phyloP scores from a whole-genome alignment of 192 early-diverging fungal species.

The Coemansia sp. region DNA sequence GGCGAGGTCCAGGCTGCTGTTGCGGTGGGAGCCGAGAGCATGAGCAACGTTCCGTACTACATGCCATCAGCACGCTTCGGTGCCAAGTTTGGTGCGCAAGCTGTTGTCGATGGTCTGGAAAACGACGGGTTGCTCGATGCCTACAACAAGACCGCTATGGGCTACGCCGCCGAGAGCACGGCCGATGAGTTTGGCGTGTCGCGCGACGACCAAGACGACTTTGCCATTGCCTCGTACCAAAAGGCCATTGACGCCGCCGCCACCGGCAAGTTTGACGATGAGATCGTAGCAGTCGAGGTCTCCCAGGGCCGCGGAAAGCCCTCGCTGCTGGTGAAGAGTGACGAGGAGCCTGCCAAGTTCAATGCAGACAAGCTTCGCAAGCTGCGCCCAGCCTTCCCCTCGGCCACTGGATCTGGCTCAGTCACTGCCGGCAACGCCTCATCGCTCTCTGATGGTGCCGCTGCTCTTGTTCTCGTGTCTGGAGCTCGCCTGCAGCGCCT shows the following conservation, averaged over 20 bases:
- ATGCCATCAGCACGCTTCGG: conserved; percentile 77
- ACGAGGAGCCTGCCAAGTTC: conserved; percentile 71
- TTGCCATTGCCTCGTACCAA: conserved; percentile 73
- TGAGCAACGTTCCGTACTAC: conserved; percentile 84
- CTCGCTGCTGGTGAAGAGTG: conserved; percentile 58
- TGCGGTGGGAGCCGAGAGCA: conserved; percentile 79
- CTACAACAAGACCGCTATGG: conserved; percentile 75
- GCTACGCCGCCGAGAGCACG: conserved; percentile 77
- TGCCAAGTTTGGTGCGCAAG: conserved; percentile 71
- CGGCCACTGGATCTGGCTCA: conserved; percentile 69
- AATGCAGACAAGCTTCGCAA: conserved; percentile 86
- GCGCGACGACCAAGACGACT: conserved; percentile 81
- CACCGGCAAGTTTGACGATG: conserved; percentile 62
- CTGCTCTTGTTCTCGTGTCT: conserved; percentile 75
- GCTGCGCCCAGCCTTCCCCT: conserved; percentile 85
- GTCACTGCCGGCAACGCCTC: conserved; percentile 91
- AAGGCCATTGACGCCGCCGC: conserved; percentile 71
- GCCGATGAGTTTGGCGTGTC: conserved; percentile 77
- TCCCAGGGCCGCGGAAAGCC: conserved; percentile 69
- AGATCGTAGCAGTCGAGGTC: conserved; percentile 74
- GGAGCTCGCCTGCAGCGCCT: conserved; percentile 59
- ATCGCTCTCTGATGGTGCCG: conserved; percentile 77
- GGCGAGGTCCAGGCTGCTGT: conserved; percentile 73
- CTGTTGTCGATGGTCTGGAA: conserved; percentile 74
- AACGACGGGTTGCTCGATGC: conserved; percentile 78